These are phyloP conservation scores for Lentinula guzmanii DNA, from an alignment of 768 basidiomycete species.

Conservation along the genomic window DNA sequence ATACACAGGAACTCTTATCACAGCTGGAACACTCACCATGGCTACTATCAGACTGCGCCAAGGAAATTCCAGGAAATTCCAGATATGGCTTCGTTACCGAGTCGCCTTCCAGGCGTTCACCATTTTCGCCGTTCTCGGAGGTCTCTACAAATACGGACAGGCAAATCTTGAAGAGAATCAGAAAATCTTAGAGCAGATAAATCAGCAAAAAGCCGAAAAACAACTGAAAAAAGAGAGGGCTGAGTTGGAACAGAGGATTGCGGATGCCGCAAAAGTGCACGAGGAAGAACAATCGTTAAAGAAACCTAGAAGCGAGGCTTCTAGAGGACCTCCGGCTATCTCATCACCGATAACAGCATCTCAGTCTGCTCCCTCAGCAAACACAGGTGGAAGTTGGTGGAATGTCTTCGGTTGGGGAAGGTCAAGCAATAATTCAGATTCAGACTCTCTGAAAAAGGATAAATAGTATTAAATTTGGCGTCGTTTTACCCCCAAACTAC, in stretches of 20 bases:
- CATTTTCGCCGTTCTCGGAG: conserved; percentile 40
- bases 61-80: conserved; percentile 42
- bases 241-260: conserved; percentile 7
- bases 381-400: not conserved
- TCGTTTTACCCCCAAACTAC: not conserved
- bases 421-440: not conserved
- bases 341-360: not conserved
- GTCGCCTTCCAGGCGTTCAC: conserved; percentile 55
- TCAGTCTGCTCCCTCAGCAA: not conserved
- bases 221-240: conserved; percentile 5
- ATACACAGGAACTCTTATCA: conserved; percentile 36
- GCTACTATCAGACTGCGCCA: conserved; percentile 43
- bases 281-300: not conserved
- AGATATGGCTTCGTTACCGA: conserved; percentile 55
- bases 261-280: conserved; percentile 7
- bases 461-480: not conserved
- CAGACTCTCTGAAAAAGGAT: not conserved
- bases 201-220: conserved; percentile 10
- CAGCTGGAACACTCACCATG: conserved; percentile 46
- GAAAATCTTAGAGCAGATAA: conserved; percentile 11
- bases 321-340: too few species aligned
- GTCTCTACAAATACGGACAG: conserved; percentile 13
- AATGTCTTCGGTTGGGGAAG: not conserved
- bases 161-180: conserved; percentile 14
- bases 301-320: too few species aligned